Evolutionary conservation across 2,329 filamentous ascomycete genomes (phyloP).

Genomic region (Nemania sp.): DNA sequence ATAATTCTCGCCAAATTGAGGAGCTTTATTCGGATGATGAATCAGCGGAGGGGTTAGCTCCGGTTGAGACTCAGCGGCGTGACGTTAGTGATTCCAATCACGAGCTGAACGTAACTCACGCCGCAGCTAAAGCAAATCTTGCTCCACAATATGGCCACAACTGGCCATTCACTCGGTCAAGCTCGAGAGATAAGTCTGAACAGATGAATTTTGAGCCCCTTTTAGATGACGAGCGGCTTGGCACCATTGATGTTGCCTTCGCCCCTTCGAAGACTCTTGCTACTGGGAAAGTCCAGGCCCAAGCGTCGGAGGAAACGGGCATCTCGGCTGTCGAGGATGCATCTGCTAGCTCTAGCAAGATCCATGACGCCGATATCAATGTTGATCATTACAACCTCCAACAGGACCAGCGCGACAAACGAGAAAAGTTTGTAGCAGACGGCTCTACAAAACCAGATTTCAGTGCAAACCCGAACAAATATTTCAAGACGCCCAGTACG

Average conservation of each 20-base stretch:
- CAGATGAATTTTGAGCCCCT: constrained; percentile 21
- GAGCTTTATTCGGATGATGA: constrained; percentile 8
- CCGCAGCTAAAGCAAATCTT: background rate
- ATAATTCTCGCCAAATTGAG: background rate
- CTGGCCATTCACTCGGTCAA: constrained; percentile 21
- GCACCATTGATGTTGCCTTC: constrained; percentile 24
- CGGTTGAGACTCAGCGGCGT: background rate
- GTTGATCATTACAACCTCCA: background rate
- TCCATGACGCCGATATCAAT: background rate
- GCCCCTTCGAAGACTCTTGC: constrained; percentile 14
- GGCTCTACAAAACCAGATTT: background rate
- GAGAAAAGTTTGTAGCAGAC: background rate
- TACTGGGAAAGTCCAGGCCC: background rate
- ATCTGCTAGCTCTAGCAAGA: background rate
- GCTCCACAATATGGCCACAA: background rate
- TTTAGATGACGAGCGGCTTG: constrained; percentile 26
- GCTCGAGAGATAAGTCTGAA: constrained; percentile 18
- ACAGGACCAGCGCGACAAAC: background rate
- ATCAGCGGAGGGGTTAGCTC: background rate
- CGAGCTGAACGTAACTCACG: background rate
- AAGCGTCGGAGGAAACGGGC: background rate
- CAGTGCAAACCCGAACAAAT: background rate
- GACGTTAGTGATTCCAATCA: background rate
- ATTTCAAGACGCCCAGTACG: background rate
- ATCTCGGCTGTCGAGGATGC: constrained; percentile 7